Evolutionary conservation across 805 yeast genomes (phyloP).

Genomic region (Zygosaccharomyces kombuchaensis): DNA sequence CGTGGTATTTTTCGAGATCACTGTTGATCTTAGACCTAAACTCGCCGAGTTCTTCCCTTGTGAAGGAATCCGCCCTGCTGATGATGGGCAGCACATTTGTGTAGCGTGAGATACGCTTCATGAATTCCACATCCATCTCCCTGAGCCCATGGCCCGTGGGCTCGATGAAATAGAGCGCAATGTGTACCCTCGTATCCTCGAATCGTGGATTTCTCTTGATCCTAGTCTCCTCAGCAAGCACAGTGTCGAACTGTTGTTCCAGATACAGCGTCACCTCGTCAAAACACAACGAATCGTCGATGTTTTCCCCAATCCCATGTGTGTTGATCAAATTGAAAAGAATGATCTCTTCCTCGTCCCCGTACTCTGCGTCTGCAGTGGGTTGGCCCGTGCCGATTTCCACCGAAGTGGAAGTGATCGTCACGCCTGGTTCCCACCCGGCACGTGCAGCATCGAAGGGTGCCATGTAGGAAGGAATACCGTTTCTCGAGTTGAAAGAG

Average conservation of each 20-base stretch:
- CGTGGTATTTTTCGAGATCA: conserved; percentile 64
- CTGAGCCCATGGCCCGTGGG: conserved; percentile 76
- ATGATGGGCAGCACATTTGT: conserved; percentile 72
- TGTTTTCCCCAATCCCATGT: conserved; percentile 75
- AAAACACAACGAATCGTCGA: conserved; percentile 66
- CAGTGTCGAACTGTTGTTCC: conserved; percentile 73
- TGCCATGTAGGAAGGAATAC: conserved; percentile 54
- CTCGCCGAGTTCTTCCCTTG: conserved; percentile 49
- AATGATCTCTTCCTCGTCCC: conserved; percentile 34
- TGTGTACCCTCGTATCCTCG: conserved; percentile 73
- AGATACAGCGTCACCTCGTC: conserved; percentile 60
- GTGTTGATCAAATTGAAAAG: conserved; percentile 65
- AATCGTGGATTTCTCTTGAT: conserved; percentile 82
- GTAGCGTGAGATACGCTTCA: conserved; percentile 66
- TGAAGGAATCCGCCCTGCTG: conserved; percentile 68
- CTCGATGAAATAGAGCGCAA: conserved; percentile 64
- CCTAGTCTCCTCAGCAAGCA: conserved; percentile 81
- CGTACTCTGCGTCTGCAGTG: conserved; percentile 8
- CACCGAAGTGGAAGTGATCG: conserved; percentile 48
- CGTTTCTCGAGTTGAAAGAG: conserved; percentile 56
- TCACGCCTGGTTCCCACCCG: conserved; percentile 67
- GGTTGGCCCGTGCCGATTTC: conserved; percentile 27
- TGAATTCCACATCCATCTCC: conserved; percentile 66
- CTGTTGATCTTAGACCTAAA: conserved; percentile 57
- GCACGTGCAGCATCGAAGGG: conserved; percentile 60